Evolutionary conservation across 495 filamentous ascomycete genomes (phyloP), one percentile per base, ranked within the genome.

Genomic region (Daldinia bambusicola): DNA sequence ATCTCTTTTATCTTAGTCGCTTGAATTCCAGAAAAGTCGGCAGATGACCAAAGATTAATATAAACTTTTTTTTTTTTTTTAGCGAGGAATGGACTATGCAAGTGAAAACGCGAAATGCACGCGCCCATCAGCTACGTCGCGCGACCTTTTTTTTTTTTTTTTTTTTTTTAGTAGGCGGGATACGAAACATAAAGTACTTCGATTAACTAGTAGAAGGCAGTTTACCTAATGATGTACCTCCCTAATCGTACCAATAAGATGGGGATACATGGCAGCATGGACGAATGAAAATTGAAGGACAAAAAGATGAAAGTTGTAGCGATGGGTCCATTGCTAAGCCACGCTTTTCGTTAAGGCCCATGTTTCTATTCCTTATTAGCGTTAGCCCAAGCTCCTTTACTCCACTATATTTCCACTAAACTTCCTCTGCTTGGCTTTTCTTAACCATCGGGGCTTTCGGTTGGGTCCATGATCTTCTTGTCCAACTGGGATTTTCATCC

Each of bases 21-120:
- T 22, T 57, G 16, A 59, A 72, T 63, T 67, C 60, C 37, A 63
- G 34, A 58, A 40, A 59, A 63, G 63, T 50, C 16, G 56, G 60
- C 7, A 64, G 31, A 55, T 53, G 38, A 43, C 31, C 2, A 18
- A 38, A 48, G 58, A 63, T 32, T 18, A 38, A 31, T 30, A 50
- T 57, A 20, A 61, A 59, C 57, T 34, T 60, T 69, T 72, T 26
- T 34, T 60, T 69, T 72, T 26, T 26, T 26, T 26, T 66, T 0
- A 38, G 61, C 43, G 51, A 66, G 13, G 51, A 41, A 69, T 73
- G 70, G 70, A 31, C 51, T 40, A 73, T 73, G 62, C 62, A 65
- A 62, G 70, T 64, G 12, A 58, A 53, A 18, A 66, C 70, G 22
- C 70, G 66, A 66, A 37, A 69, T 72, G 61, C 61, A 68, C 65